A percentile compares a stretch with the other conserved stretches of the same genome.
Conservation (phyloP, 768 basidiomycete species). For the Pulveroboletus frians region DNA sequence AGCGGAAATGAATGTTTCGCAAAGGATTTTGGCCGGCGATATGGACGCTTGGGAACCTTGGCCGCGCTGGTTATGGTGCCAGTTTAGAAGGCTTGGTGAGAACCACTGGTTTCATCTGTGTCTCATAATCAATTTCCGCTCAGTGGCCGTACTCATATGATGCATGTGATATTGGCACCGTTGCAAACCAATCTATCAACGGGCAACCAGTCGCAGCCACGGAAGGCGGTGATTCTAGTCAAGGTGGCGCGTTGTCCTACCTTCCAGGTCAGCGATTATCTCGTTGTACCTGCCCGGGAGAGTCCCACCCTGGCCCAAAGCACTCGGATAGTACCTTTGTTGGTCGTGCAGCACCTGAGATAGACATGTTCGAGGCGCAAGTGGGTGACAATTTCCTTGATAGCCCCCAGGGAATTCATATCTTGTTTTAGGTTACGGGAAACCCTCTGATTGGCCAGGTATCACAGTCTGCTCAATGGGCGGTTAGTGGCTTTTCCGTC, state of each 20-base stretch:
- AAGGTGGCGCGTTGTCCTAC: conserved; percentile 54
- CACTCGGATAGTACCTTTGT: conserved; percentile 71
- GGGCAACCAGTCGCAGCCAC: conserved; percentile 61
- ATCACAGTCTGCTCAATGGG: conserved; percentile 84
- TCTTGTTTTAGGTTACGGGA: conserved; percentile 41
- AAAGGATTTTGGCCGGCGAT: conserved; percentile 49
- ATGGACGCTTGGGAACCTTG: conserved; percentile 55
- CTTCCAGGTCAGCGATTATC: conserved; percentile 79
- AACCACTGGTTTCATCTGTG: not conserved
- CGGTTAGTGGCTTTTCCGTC: conserved; percentile 40
- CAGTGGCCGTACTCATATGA: conserved; percentile 68
- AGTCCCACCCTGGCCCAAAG: conserved; percentile 79
- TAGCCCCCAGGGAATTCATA: conserved; percentile 8
- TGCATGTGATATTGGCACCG: conserved; percentile 79
- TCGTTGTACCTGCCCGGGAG: conserved; percentile 80
- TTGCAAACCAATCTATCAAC: conserved; percentile 73
- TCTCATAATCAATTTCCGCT: conserved; percentile 2
- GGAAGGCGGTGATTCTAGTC: conserved; percentile 47
- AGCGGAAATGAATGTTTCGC: conserved; percentile 1
- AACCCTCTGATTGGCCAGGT: conserved; percentile 51
- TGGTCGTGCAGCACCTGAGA: conserved; percentile 83
- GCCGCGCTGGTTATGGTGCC: conserved; percentile 69
- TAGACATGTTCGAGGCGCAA: conserved; percentile 87
- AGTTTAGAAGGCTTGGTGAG: conserved; percentile 48
- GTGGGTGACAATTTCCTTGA: conserved; percentile 18